Percentiles rank a stretch among this genome's conserved stretches.
phyloP scores from a whole-genome alignment of 2,329 filamentous ascomycete genomes.

The Xylaria sp. region DNA sequence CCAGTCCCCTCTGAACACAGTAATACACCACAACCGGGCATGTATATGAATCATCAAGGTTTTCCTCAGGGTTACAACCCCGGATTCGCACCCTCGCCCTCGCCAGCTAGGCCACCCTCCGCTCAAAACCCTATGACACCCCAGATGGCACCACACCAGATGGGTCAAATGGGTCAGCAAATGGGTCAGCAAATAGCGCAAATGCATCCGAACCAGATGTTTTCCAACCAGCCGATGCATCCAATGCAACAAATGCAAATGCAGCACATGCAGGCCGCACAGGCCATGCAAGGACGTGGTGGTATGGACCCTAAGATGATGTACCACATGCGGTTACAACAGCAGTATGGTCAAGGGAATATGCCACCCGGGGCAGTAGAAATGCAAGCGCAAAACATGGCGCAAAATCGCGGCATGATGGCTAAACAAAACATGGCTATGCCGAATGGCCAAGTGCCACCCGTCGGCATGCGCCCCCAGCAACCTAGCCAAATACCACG shows the following conservation, averaged over 20 bases:
- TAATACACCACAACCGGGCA: constrained; percentile 78
- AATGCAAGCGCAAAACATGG: constrained; percentile 60
- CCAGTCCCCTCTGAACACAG: constrained; percentile 80
- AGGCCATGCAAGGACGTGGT: constrained; percentile 59
- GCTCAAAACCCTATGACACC: constrained; percentile 64
- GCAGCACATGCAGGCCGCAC: constrained; percentile 53
- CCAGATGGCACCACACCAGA: constrained; percentile 67
- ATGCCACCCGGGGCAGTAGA: constrained; percentile 61
- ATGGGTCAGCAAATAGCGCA: constrained; percentile 52
- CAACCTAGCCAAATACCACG: constrained; percentile 55
- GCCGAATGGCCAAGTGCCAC: constrained; percentile 68
- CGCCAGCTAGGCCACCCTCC: constrained; percentile 66
- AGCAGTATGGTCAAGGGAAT: constrained; percentile 74
- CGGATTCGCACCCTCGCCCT: constrained; percentile 67
- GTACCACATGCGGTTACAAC: constrained; percentile 86
- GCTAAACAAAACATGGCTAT: constrained; percentile 63
- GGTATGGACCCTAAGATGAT: constrained; percentile 78
- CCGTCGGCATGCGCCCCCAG: constrained; percentile 61
- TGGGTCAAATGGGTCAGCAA: constrained; percentile 50
- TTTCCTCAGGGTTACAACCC: constrained; percentile 70
- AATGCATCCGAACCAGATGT: constrained; percentile 53
- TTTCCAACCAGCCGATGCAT: constrained; percentile 55
- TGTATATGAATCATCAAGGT: constrained; percentile 70
- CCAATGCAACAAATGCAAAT: constrained; percentile 63
- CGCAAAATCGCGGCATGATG: constrained; percentile 62